Percentiles rank a stretch among this genome's conserved stretches.
Conservation (phyloP, 2,329 filamentous ascomycete species). For the Amauroascus verrucosus region DNA sequence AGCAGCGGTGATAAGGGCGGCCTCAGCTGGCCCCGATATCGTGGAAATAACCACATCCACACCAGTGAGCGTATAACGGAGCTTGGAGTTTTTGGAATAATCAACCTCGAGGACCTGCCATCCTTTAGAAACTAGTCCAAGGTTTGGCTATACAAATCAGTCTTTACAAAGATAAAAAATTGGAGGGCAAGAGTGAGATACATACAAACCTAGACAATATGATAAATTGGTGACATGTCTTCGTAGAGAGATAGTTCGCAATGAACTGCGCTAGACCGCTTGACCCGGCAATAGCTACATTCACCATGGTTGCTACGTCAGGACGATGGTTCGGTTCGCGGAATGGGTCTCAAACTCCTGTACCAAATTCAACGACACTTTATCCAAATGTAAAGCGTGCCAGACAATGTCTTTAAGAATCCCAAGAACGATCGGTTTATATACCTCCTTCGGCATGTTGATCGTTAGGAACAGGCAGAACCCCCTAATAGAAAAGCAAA, state of each 20-base stretch:
- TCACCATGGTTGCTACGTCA: conserved; percentile 39
- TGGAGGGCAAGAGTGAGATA: conserved; percentile 11
- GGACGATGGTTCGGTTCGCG: not conserved
- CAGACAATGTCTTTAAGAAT: not conserved
- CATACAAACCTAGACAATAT: conserved; percentile 57
- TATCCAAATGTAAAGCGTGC: not conserved
- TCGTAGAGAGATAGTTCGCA: conserved; percentile 48
- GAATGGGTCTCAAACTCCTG: not conserved
- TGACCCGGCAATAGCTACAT: conserved; percentile 53
- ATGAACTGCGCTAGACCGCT: conserved; percentile 50
- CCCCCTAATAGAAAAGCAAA: not conserved
- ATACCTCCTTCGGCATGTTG: not conserved
- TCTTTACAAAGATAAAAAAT: conserved; percentile 12
- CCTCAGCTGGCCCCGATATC: conserved; percentile 54
- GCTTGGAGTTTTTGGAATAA: conserved; percentile 49
- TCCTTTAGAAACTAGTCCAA: conserved; percentile 28
- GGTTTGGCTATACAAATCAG: conserved; percentile 25
- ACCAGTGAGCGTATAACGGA: conserved; percentile 58
- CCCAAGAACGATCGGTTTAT: not conserved
- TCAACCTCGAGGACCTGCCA: conserved; percentile 61
- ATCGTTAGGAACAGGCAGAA: not conserved
- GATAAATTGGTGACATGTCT: conserved; percentile 57
- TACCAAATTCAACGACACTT: not conserved
- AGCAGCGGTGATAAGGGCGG: conserved; percentile 63
- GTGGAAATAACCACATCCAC: conserved; percentile 68